These are phyloP conservation scores for Scolecobasidium constrictum DNA, from an alignment of 2,329 filamentous ascomycete genomes.

Conservation along the genomic window DNA sequence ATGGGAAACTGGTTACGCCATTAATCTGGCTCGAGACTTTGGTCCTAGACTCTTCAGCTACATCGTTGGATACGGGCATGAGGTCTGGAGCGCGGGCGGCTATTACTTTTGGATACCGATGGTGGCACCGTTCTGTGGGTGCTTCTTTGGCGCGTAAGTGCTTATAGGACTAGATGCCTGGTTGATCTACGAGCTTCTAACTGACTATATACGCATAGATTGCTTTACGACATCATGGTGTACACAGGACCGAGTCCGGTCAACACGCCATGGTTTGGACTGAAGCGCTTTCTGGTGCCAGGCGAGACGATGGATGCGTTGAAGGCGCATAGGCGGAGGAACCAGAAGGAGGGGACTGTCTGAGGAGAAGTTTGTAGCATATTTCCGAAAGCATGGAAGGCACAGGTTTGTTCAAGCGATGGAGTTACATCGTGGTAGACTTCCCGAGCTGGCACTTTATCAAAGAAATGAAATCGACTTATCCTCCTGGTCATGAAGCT, in stretches of 20 bases:
- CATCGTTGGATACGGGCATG: conserved; percentile 53
- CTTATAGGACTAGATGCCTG: too few species aligned
- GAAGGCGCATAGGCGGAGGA: conserved; percentile 3
- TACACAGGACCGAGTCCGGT: conserved; percentile 52
- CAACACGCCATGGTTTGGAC: conserved; percentile 49
- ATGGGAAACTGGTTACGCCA: conserved; percentile 50
- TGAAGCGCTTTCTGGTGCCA: conserved; percentile 24
- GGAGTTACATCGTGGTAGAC: too few species aligned
- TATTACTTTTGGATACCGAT: conserved; percentile 55
- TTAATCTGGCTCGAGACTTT: conserved; percentile 58
- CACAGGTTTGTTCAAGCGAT: too few species aligned
- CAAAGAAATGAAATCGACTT: too few species aligned
- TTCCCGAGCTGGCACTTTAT: too few species aligned
- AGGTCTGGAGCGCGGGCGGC: conserved; percentile 51
- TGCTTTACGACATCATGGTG: conserved; percentile 56
- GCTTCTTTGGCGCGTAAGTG: neutral
- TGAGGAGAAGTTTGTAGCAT: conserved; percentile 3
- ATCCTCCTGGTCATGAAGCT: too few species aligned
- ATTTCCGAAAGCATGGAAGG: too few species aligned
- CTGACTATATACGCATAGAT: too few species aligned
- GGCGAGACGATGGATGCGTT: conserved; percentile 7
- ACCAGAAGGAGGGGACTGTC: conserved; percentile 3
- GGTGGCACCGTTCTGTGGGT: neutral
- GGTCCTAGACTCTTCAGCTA: conserved; percentile 58
- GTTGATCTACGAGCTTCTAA: too few species aligned